These are phyloP conservation scores for Leishmania aethiopica DNA, from an alignment of 208 protist genomes.

Conservation along the genomic window DNA sequence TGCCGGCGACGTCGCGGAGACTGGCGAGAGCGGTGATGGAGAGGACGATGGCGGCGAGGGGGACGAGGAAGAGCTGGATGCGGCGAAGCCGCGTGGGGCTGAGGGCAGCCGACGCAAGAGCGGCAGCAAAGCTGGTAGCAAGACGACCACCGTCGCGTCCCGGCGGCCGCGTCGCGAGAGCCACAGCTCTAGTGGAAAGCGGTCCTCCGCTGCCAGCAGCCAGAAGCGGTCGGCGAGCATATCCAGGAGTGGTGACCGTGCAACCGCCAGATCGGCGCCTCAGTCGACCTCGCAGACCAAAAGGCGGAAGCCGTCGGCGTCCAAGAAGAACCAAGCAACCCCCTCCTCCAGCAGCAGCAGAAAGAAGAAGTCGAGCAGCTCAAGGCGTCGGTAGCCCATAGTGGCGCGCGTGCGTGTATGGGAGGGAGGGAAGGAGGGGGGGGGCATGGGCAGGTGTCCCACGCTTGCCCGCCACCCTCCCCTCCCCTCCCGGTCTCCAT, in stretches of 20 bases:
- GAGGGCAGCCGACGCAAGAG: slow-evolving; percentile 14
- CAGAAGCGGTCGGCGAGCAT: slow-evolving; percentile 4
- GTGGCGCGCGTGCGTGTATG: neutral
- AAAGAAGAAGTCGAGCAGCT: slow-evolving; percentile 1
- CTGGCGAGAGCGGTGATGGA: neutral
- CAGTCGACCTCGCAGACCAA: neutral
- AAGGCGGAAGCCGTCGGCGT: neutral
- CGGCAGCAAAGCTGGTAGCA: slow-evolving; percentile 14
- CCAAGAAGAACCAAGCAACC: neutral
- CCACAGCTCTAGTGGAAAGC: neutral
- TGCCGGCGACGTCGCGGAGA: neutral
- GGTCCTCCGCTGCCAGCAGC: slow-evolving; percentile 5
- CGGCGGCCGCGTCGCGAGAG: slow-evolving; percentile 7
- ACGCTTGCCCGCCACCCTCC: neutral
- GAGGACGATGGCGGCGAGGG: slow-evolving; percentile 13
- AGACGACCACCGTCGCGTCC: neutral
- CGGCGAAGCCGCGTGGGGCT: neutral
- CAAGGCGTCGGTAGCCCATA: neutral
- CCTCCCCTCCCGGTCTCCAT: neutral
- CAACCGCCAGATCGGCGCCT: neutral
- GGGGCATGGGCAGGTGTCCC: neutral
- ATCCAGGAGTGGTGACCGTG: neutral
- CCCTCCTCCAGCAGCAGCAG: neutral
- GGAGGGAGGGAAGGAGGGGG: neutral
- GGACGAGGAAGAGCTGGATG: slow-evolving; percentile 22